Base-by-base conservation (phyloP, 129 eudicot genomes). In the Chrysanthemum makinoi region DNA sequence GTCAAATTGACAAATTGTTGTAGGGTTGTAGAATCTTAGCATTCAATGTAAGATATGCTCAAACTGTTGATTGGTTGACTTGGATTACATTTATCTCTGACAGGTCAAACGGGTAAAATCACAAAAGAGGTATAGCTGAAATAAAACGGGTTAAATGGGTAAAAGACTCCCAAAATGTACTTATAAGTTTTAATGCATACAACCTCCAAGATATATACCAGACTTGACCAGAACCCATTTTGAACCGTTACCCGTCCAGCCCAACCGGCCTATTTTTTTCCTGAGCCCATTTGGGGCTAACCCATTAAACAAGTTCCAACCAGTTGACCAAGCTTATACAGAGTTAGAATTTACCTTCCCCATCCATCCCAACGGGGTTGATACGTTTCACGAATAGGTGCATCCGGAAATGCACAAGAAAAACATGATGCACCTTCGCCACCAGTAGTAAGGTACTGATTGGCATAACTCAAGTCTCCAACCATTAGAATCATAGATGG, bases 331-430 rank as follows among this genome's bases (percentile, higher is more conserved):
- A 55, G 68, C 12, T 2, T 8, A 46, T 10, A 3, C 22, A 15
- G 1, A 24, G 17, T 12, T 49, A 68, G n/a, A 59, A 53, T 2
- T 50, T 85, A 89, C 98, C 98, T 92, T 77, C 95, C 95, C 98
- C 98, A 89, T 18, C 87, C 96, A 75, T 92, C 98, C 98, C 98
- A 92, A 39, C 96, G 98, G 6, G 98, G 98, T 66, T 92, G 98
- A 85, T 85, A 92, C 3, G 95, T 79, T 75, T 92, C 96, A 80
- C 91, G 84, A 50, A 79, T 92, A 22, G 98, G 98, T 30, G 95
- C 86, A 82, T 89, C 88, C 2, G 96, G 96, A 55, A 92, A 92
- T 4, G 79, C 72, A 65, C 98, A 87, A 10, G 95, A 86, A 75
- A 51, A 92, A 81, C 95, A 89, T 10, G 91, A 70, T 35, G 94